Conservation (phyloP, 768 basidiomycete genomes). For the Hydnomerulius pinastri region DNA sequence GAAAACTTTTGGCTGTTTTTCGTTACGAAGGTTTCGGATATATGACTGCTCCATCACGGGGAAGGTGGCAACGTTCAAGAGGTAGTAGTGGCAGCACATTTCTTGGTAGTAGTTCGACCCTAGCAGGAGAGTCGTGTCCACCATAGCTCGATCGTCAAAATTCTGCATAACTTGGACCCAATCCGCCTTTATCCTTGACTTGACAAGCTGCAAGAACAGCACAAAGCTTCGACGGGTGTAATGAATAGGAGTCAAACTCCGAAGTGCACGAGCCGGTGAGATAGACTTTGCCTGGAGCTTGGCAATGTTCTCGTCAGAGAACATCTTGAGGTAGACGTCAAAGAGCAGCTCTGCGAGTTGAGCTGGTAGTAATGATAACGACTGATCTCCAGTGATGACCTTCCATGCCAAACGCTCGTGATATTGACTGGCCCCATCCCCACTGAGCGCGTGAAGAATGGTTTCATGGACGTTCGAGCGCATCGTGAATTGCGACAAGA, state of each 20-base stretch:
- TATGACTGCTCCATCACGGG: slow-evolving; percentile 17
- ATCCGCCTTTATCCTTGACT: slow-evolving; percentile 34
- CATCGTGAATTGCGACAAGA: slow-evolving; percentile 29
- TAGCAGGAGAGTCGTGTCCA: slow-evolving; percentile 20
- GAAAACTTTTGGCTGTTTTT: slow-evolving; percentile 24
- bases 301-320: slow-evolving; percentile 27
- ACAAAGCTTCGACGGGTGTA: slow-evolving; percentile 54
- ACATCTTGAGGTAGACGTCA: slow-evolving; percentile 30
- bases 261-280: background rate
- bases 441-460: slow-evolving; percentile 4
- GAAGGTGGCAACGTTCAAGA: slow-evolving; percentile 39
- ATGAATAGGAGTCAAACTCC: slow-evolving; percentile 32
- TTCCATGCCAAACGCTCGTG: slow-evolving; percentile 31
- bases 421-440: slow-evolving; percentile 5
- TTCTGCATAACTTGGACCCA: slow-evolving; percentile 46
- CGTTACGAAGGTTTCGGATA: slow-evolving; percentile 8
- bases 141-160: slow-evolving; percentile 22
- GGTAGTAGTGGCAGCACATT: slow-evolving; percentile 45
- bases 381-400: slow-evolving; percentile 3
- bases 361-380: slow-evolving; percentile 21
- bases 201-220: slow-evolving; percentile 43
- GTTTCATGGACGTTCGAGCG: slow-evolving; percentile 29
- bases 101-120: slow-evolving; percentile 45
- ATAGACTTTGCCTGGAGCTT: slow-evolving; percentile 7
- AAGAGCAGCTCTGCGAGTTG: slow-evolving; percentile 29